These are phyloP conservation scores for Striga hermonthica DNA, from an alignment of 305 asterid species.

Conservation along the genomic window DNA sequence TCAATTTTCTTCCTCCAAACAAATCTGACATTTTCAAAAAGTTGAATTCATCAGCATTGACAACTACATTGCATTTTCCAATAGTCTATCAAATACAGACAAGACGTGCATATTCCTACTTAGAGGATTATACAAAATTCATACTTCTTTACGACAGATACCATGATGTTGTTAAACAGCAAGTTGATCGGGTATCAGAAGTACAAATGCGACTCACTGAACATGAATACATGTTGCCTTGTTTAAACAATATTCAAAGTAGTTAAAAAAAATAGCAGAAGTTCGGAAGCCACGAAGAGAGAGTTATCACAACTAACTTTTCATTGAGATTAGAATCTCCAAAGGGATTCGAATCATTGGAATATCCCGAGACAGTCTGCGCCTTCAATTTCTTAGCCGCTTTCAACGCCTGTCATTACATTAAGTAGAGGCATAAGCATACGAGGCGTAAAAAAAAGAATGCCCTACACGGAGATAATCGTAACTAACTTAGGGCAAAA, in stretches of 20 bases:
- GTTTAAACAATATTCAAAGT: not conserved
- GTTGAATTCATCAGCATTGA: constrained; percentile 2
- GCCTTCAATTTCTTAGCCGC: constrained; percentile 68
- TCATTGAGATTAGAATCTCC: constrained; percentile 82
- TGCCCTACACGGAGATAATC: not conserved
- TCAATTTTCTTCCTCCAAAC: constrained; percentile 91
- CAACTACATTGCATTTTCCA: constrained; percentile 16
- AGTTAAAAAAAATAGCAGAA: constrained; percentile 1
- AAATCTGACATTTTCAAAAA: constrained; percentile 43
- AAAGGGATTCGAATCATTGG: constrained; percentile 89
- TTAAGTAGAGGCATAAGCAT: not conserved
- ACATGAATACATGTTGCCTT: not conserved
- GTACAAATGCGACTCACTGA: not conserved
- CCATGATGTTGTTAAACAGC: constrained; percentile 4
- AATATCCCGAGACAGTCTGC: constrained; percentile 59
- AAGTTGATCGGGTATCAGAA: not conserved
- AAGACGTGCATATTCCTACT: not conserved
- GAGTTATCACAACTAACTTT: constrained; percentile 38
- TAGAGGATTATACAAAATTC: not conserved
- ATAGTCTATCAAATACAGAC: constrained; percentile 13
- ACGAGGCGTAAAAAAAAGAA: not conserved
- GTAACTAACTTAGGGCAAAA: constrained; percentile 1
- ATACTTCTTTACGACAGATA: not conserved
- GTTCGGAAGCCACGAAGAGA: not conserved
- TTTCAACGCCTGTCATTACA: constrained; percentile 52